Base-by-base conservation (phyloP, 352 stramenopile species). In the Salisapilia sapeloensis region DNA sequence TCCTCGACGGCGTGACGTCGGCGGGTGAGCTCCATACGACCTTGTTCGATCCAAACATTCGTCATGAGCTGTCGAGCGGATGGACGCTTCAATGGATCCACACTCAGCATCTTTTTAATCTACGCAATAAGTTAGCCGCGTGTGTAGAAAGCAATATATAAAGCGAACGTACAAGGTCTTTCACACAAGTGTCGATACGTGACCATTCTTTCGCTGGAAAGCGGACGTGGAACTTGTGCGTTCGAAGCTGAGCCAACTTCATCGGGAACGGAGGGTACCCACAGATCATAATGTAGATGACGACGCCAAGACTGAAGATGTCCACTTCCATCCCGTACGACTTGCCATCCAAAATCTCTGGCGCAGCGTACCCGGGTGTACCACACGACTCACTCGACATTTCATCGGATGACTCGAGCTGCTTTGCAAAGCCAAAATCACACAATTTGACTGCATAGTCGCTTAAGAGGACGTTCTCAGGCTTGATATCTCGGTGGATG, bases 291-390 rank as follows among this genome's bases (percentile, higher is more conserved):
- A 89, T 87, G 60, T 91, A 92, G 18, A 56, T 69, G 5, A 87
- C 71, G 20, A 91, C 74, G 15, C 91, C 91, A 7, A 96, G 56
- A 32, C 71, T 94, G 35, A 86, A 91, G 17, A 91, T 60, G 44
- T 91, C 76, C 13, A 89, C 76, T 42, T 86, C 72, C 16, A 84
- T 50, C 1, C 69, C 71, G 44, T 91, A 91, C 2, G 69, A 59
- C 24, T 74, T 69, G 27, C 72, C 74, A 35, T 91, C 69, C 16
- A 91, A 46, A 24, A 91, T 85, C 44, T 91, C 76, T 0, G 76
- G 76, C 0, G 76, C 76, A 2, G 71, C 72, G 46, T 91, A 91
- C 9, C 76, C 76, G 7, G 72, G 72, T 9, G 76, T 91, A 11
- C 76, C 76, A 31, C 75, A 91, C 14, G 75, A 87, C 23, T 87